Evolutionary conservation across 1,284 basidiomycete genomes (phyloP).

Genomic region (Cryptococcus sp.): DNA sequence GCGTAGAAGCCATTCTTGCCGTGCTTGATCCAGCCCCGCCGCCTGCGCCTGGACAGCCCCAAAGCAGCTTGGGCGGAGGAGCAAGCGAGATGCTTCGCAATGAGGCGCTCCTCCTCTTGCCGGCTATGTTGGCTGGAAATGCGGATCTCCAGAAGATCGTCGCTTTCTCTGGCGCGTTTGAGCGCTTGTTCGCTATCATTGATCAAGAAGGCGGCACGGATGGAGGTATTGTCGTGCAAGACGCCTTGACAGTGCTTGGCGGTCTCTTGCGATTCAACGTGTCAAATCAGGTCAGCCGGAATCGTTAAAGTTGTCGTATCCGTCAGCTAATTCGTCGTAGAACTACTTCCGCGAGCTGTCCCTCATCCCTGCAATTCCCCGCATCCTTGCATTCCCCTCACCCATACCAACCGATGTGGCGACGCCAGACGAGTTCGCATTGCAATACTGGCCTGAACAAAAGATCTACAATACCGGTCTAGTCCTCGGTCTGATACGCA

Average conservation of each 20-base stretch:
- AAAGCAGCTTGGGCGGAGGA: slow-evolving; percentile 39
- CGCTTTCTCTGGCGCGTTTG: slow-evolving; percentile 95
- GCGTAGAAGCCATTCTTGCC: slow-evolving; percentile 47
- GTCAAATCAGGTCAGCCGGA: slow-evolving; percentile 78
- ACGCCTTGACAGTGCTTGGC: slow-evolving; percentile 82
- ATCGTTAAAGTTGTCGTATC: slow-evolving; percentile 3
- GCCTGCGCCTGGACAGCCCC: slow-evolving; percentile 14
- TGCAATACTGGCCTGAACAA: slow-evolving; percentile 95
- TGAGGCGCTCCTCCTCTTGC: slow-evolving; percentile 79
- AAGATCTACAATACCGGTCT: slow-evolving; percentile 77
- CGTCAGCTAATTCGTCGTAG: slow-evolving; percentile 54
- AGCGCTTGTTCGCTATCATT: slow-evolving; percentile 89
- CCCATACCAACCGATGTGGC: slow-evolving; percentile 63
- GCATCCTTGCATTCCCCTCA: slow-evolving; percentile 83
- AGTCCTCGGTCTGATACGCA: slow-evolving; percentile 70
- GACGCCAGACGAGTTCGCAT: slow-evolving; percentile 85
- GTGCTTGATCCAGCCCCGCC: slow-evolving; percentile 47
- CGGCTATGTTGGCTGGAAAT: slow-evolving; percentile 78
- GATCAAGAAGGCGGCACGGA: slow-evolving; percentile 87
- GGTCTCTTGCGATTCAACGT: slow-evolving; percentile 86
- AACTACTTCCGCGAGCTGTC: slow-evolving; percentile 96
- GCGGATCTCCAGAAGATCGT: slow-evolving; percentile 96
- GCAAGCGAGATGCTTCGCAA: slow-evolving; percentile 53
- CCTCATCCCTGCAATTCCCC: slow-evolving; percentile 75
- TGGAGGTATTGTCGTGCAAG: slow-evolving; percentile 82